These are phyloP conservation scores for Acer saccharum DNA, from an alignment of 345 rosid species.

Conservation along the genomic window DNA sequence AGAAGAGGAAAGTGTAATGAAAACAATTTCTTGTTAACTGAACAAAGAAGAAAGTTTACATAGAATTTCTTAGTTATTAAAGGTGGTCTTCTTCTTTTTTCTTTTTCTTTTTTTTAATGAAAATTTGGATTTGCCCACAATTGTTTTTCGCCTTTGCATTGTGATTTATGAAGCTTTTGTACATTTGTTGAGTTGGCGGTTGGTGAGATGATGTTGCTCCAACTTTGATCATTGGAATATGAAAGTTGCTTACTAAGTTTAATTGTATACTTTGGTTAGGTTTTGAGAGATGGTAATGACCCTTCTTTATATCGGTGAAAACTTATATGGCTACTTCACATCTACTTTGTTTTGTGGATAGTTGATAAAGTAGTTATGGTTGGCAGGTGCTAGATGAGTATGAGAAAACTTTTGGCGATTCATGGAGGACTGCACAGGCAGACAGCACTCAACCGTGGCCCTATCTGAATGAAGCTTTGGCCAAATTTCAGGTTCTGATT, in stretches of 20 bases:
- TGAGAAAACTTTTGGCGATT: constrained; percentile 83
- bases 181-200: background rate
- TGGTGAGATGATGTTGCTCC: background rate
- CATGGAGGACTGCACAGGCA: constrained; percentile 71
- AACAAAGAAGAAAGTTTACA: too few relatives aligned
- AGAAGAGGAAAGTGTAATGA: background rate
- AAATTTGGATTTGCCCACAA: background rate
- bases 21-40: background rate
- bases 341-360: background rate
- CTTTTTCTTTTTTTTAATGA: background rate
- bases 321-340: background rate
- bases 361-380: background rate
- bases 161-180: background rate
- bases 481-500: constrained; percentile 73
- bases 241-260: background rate
- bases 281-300: background rate
- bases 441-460: constrained; percentile 81
- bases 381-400: constrained; percentile 88
- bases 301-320: background rate
- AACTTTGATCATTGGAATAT: background rate
- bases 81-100: background rate
- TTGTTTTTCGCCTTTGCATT: background rate
- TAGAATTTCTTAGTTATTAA: too few relatives aligned
- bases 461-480: constrained; percentile 71
- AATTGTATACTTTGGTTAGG: background rate